phyloP scores from a whole-genome alignment of 176 grass and related monocot genomes.

The Aegilops speltoides region DNA sequence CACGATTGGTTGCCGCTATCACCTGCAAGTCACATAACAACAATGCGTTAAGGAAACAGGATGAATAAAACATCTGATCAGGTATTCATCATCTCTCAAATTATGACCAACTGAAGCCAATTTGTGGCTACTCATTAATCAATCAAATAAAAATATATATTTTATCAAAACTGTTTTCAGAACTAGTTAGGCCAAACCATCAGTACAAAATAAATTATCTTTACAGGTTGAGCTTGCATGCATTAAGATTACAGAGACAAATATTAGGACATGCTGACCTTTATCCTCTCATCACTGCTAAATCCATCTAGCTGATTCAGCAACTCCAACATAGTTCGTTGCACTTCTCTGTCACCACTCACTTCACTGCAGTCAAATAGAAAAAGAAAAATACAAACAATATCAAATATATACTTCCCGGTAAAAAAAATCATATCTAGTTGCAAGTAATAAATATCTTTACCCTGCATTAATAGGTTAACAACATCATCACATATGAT shows the following conservation, averaged over 20 bases:
- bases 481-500: not conserved
- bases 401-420: not conserved
- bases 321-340: constrained; percentile 80
- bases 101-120: not conserved
- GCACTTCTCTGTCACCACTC: constrained; percentile 80
- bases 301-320: constrained; percentile 86
- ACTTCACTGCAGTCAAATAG: constrained; percentile 55
- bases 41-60: not conserved
- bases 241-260: not conserved
- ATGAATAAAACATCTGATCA: not conserved
- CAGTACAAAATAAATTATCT: not conserved
- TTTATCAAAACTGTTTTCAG: not conserved
- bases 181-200: not conserved
- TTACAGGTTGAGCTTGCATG: not conserved
- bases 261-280: constrained; percentile 41
- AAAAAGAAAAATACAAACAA: constrained; percentile 7
- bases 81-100: not conserved
- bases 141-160: not conserved
- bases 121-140: not conserved
- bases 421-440: not conserved
- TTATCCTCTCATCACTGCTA: constrained; percentile 80
- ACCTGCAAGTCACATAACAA: constrained; percentile 38
- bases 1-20: constrained; percentile 82
- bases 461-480: not conserved
- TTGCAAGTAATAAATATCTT: not conserved